Base-by-base conservation (phyloP, 139 green algal species). In the Micromonas pusilla region DNA sequence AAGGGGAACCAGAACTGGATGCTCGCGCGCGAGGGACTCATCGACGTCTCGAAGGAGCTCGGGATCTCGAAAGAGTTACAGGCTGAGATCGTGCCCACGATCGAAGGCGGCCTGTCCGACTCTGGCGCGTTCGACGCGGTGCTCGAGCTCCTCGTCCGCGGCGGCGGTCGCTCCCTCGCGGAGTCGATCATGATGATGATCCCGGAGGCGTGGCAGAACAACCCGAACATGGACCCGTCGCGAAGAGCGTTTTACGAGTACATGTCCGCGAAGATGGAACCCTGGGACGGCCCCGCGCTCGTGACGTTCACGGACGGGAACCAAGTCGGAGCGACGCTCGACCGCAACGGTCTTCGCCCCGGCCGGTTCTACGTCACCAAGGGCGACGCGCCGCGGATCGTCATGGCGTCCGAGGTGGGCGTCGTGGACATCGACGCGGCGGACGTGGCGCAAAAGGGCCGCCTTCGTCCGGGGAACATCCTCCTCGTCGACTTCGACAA, bases 131-230 rank as follows among this genome's bases (percentile, higher is more conserved):
- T 97, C 81, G 93, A 98, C 80, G 73, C 81, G 0, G 89, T 97
- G 52, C 85, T 98, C 77, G 93, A 98, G 88, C 86, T 98, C 83
- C 87, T 98, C 38, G 26, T 83, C 65, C 80, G 86, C 36, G 83
- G 86, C 70, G 87, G 75, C 4, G 93, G 93, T 1, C 83, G 93
- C 19, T 88, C 89, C 78, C 89, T 96, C 66, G 87, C 93, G 16
- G 91, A 97, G 79, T 84, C 85, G 28, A 96, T 97, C 88, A 97
- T 98, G 93, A 93, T 98, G 88, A 90, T 98, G 70, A 97, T 98
- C 80, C 93, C 93, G 1, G 93, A 98, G 86, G 93, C 93, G 21
- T 97, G 93, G 93, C 92, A 88, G 74, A 88, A 88, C 64, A 83
- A 87, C 52, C 19, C n/a, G 31, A 52, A 74, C 72, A 88, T 88